Evolutionary conservation across 768 basidiomycete species (phyloP).

Genomic region (Daedalea quercina): DNA sequence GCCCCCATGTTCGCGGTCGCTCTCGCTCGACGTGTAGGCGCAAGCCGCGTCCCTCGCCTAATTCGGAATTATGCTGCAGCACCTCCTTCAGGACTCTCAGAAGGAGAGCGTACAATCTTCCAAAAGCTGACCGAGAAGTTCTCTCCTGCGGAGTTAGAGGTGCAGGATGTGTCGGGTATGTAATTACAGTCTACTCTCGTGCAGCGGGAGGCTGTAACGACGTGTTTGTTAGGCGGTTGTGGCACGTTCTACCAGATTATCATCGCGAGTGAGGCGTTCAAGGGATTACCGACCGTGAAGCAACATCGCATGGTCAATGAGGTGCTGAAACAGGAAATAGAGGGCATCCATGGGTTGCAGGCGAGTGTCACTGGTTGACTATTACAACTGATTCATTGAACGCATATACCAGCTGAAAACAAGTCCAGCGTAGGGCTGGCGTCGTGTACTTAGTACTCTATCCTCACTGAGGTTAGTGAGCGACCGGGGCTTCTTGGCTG

Average conservation of each 20-base stretch:
- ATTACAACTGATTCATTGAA: too few species aligned
- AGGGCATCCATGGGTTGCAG: slow-evolving; percentile 90
- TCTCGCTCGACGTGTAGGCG: slow-evolving; percentile 15
- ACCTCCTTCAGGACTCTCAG: slow-evolving; percentile 25
- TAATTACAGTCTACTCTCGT: too few species aligned
- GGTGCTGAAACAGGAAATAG: slow-evolving; percentile 81
- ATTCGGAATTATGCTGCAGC: slow-evolving; percentile 13
- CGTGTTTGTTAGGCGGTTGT: slow-evolving; percentile 72
- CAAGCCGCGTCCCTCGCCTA: slow-evolving; percentile 1
- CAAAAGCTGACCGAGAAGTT: slow-evolving; percentile 71
- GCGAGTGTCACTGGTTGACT: too few species aligned
- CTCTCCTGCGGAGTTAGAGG: slow-evolving; percentile 71
- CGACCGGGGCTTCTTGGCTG: too few species aligned
- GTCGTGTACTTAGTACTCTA: too few species aligned
- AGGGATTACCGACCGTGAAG: slow-evolving; percentile 80
- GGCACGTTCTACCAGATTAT: slow-evolving; percentile 95
- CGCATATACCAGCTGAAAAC: too few species aligned
- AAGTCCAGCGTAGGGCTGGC: too few species aligned
- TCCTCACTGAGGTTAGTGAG: too few species aligned
- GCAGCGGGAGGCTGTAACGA: too few species aligned
- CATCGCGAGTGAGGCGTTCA: slow-evolving; percentile 80
- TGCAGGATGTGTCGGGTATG: slow-evolving; percentile 83
- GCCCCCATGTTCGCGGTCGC: slow-evolving; percentile 19
- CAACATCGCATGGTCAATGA: slow-evolving; percentile 91
- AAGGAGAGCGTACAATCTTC: slow-evolving; percentile 68